These are phyloP conservation scores for Diatrype stigma DNA, from an alignment of 2,329 filamentous ascomycete species.

Conservation along the genomic window DNA sequence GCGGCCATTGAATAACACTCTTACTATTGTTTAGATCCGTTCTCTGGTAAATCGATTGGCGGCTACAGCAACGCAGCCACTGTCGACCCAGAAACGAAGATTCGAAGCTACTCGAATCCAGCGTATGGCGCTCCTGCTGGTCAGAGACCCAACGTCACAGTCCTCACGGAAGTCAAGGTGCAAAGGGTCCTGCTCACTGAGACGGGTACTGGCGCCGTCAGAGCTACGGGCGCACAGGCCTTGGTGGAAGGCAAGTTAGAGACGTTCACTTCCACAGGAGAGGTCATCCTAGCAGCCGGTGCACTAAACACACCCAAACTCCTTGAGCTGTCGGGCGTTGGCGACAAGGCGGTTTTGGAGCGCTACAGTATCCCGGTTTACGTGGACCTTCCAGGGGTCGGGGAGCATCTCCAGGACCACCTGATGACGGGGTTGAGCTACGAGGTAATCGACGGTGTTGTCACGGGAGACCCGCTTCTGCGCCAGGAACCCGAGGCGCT, in stretches of 20 bases:
- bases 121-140: slow-evolving; percentile 11
- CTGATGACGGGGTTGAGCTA: slow-evolving; percentile 11
- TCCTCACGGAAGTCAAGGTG: slow-evolving; percentile 10
- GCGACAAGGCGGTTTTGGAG: slow-evolving; percentile 5
- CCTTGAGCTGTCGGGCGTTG: slow-evolving; percentile 17
- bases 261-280: slow-evolving; percentile 5
- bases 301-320: slow-evolving; percentile 16
- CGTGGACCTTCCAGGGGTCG: slow-evolving; percentile 10
- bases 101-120: slow-evolving; percentile 16
- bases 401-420: slow-evolving; percentile 15
- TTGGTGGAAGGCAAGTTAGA: slow-evolving; percentile 9
- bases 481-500: slow-evolving; percentile 14
- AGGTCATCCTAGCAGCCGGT: slow-evolving; percentile 15
- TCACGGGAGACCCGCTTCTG: slow-evolving; percentile 9
- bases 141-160: slow-evolving; percentile 12
- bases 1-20: neutral
- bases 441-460: slow-evolving; percentile 9
- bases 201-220: slow-evolving; percentile 3
- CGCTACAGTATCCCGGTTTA: slow-evolving; percentile 1
- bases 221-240: slow-evolving; percentile 9
- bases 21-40: slow-evolving; percentile 12
- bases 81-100: slow-evolving; percentile 14
- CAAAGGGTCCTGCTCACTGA: slow-evolving; percentile 9
- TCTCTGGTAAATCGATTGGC: slow-evolving; percentile 17
- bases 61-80: slow-evolving; percentile 18